phyloP scores from a whole-genome alignment of 2,329 filamentous ascomycete species.

The Colletotrichum magnum region DNA sequence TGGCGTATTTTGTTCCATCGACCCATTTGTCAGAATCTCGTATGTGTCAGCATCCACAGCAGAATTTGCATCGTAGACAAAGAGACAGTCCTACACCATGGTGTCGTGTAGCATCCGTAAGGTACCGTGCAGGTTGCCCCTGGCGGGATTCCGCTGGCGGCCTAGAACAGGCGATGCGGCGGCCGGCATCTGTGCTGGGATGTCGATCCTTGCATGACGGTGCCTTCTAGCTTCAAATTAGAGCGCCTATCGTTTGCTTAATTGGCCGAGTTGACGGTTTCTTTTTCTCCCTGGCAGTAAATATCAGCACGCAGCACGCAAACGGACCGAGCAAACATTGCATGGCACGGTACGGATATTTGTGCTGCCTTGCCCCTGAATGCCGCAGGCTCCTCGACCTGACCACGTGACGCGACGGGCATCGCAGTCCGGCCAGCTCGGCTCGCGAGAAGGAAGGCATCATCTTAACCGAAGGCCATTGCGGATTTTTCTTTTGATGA shows the following conservation, averaged over 20 bases:
- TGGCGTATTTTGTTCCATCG: background rate
- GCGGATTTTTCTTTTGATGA: background rate
- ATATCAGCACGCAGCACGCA: background rate
- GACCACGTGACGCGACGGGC: background rate
- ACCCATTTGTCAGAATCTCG: conserved; percentile 4
- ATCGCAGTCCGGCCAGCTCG: too few species aligned
- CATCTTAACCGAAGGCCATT: background rate
- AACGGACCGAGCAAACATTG: background rate
- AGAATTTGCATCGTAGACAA: background rate
- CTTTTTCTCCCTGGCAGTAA: background rate
- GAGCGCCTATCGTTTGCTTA: background rate
- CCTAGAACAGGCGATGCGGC: conserved; percentile 22
- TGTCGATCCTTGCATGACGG: conserved; percentile 14
- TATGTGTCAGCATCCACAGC: background rate
- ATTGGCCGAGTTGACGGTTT: background rate
- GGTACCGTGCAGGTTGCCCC: conserved; percentile 9
- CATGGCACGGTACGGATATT: background rate
- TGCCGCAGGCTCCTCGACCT: background rate
- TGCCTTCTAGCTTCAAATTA: conserved; percentile 2
- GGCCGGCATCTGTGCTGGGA: conserved; percentile 1
- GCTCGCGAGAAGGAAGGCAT: too few species aligned
- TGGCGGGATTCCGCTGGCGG: conserved; percentile 22
- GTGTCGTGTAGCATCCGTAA: background rate
- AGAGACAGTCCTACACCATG: background rate
- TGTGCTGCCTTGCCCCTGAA: conserved; percentile 4